Evolutionary conservation across 2,329 filamentous ascomycete species (phyloP).

Genomic region (Thermomyces lanuginosus): DNA sequence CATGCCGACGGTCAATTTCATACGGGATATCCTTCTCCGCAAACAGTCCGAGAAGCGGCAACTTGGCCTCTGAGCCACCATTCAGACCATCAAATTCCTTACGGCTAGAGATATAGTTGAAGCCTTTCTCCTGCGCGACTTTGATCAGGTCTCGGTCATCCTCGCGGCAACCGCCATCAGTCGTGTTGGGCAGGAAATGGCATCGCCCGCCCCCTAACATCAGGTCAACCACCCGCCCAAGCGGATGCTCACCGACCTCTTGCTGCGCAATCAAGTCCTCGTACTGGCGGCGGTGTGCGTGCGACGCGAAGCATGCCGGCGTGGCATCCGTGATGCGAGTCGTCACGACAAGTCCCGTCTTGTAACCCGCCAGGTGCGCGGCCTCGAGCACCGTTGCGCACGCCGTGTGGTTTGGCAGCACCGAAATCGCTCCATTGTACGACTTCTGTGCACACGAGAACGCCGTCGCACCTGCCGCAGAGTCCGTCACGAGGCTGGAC

Average conservation of each 20-base stretch:
- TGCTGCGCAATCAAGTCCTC: conserved; percentile 87
- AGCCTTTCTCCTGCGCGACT: conserved; percentile 61
- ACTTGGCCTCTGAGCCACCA: conserved; percentile 47
- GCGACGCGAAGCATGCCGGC: conserved; percentile 83
- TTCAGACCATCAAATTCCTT: conserved; percentile 59
- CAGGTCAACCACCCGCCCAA: conserved; percentile 77
- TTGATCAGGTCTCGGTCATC: conserved; percentile 63
- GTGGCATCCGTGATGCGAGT: conserved; percentile 92
- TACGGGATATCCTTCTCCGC: conserved; percentile 73
- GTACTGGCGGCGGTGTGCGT: conserved; percentile 63
- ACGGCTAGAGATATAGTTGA: conserved; percentile 59
- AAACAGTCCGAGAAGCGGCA: conserved; percentile 77
- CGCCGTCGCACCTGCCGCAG: conserved; percentile 88
- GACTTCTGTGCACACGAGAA: conserved; percentile 88
- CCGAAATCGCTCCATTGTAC: conserved; percentile 91
- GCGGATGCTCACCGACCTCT: conserved; percentile 71
- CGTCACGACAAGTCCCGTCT: conserved; percentile 85
- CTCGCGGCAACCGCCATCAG: conserved; percentile 60
- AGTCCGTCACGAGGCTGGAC: conserved; percentile 80
- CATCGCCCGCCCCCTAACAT: conserved; percentile 88
- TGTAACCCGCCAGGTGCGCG: conserved; percentile 78
- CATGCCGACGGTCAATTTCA: conserved; percentile 72
- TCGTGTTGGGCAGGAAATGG: conserved; percentile 75
- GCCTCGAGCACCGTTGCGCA: conserved; percentile 91
- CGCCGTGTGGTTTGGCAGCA: conserved; percentile 66